Base-by-base conservation (phyloP, 2,329 filamentous ascomycete genomes). In the Akanthomyces dipterigenus region DNA sequence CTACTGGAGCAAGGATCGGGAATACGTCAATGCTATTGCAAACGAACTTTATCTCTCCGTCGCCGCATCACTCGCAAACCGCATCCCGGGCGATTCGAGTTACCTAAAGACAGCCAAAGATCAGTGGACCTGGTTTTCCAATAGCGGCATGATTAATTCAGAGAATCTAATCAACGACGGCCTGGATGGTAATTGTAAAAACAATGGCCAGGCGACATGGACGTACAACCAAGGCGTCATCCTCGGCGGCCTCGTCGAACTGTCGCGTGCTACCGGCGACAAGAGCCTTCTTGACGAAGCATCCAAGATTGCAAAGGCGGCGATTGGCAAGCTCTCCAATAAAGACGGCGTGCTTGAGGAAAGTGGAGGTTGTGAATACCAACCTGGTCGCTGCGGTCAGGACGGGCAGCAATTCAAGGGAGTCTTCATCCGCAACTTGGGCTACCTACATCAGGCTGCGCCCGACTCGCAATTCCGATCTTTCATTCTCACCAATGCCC, bases 351-450 rank as follows among this genome's bases (percentile, higher is more conserved):
- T 86, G 28, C 72, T 87, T 5, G 64, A 69, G 16, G 74, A 76
- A 66, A 67, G 68, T 9, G 72, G 72, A 63, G 65, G 70, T 40
- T 76, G 74, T 61, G 74, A 76, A 63, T 67, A 70, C 20, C 62
- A 65, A 16, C 55, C 64, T 9, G 70, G 70, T 45, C 65, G 75
- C 64, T 82, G 78, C 59, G 77, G 75, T 12, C 70, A 68, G 20
- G 81, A 86, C 63, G 81, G 78, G 1, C 78, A 82, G 38, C 85
- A 89, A 67, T 91, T 91, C 79, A 91, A 91, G 72, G 88, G 88
- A 3, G 77, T 90, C 40, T 89, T 90, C 64, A 78, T 83, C 18
- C 80, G 87, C 22, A 89, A 89, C 68, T 73, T 91, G 22, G 77
- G 79, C 38, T 80, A 82, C 60, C 72, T 91, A 38, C 77, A 88